Percentiles rank a stretch among this genome's conserved stretches.
phyloP scores from a whole-genome alignment of 2,329 filamentous ascomycete species.

The Diaporthe humulicola region DNA sequence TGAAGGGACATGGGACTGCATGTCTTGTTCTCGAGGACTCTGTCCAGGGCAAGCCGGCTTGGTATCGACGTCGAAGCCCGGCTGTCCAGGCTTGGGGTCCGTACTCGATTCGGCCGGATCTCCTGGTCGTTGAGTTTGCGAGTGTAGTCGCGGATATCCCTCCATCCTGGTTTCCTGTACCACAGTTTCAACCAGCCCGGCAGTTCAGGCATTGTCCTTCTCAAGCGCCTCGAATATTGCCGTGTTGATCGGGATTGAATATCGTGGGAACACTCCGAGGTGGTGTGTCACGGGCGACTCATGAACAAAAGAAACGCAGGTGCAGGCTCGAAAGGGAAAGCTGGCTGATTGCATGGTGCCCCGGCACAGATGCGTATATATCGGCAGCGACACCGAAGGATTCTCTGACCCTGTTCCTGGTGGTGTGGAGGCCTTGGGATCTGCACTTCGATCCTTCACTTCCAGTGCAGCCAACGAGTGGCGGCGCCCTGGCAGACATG shows the following conservation, averaged over 20 bases:
- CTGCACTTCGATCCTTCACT: constrained; percentile 24
- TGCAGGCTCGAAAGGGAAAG: constrained; percentile 6
- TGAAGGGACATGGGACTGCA: constrained; percentile 64
- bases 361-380: constrained; percentile 24
- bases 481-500: neutral
- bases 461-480: constrained; percentile 15
- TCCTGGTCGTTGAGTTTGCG: constrained; percentile 49
- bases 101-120: constrained; percentile 32
- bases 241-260: neutral
- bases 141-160: constrained; percentile 61
- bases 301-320: constrained; percentile 11
- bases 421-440: constrained; percentile 29
- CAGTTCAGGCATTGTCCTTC: constrained; percentile 49
- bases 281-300: constrained; percentile 12
- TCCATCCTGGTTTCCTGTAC: constrained; percentile 65
- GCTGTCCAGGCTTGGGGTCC: constrained; percentile 46
- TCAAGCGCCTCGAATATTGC: neutral
- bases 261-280: neutral
- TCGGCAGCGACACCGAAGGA: constrained; percentile 21
- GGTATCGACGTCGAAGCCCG: constrained; percentile 54
- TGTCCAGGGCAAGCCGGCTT: constrained; percentile 55
- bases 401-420: constrained; percentile 13
- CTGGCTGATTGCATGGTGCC: constrained; percentile 7
- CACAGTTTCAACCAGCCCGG: constrained; percentile 46
- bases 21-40: constrained; percentile 62